Evolutionary conservation across 2,329 filamentous ascomycete species (phyloP).

Genomic region (Onygena corvina): DNA sequence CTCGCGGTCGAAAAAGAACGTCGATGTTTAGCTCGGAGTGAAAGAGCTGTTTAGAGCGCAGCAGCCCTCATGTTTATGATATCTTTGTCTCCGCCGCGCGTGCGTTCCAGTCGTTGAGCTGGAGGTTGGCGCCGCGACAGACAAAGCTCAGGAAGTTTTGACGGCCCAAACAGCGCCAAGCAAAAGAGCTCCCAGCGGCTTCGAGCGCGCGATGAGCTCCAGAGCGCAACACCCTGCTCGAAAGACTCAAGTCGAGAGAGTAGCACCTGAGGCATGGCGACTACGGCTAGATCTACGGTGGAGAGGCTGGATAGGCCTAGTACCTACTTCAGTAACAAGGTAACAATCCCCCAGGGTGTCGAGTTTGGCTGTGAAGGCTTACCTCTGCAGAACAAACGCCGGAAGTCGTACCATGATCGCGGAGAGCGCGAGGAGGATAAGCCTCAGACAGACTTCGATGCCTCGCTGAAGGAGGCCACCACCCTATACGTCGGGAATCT

Average conservation of each 20-base stretch:
- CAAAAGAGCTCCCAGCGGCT: not conserved
- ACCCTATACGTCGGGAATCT: conserved; percentile 97
- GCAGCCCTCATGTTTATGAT: not conserved
- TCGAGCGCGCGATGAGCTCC: not conserved
- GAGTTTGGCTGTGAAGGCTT: not conserved
- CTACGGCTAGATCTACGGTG: conserved; percentile 48
- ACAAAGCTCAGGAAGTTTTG: not conserved
- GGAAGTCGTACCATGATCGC: conserved; percentile 49
- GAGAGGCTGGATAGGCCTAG: conserved; percentile 89
- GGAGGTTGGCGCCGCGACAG: too few relatives aligned
- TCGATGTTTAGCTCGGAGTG: not conserved
- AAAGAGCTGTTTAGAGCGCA: not conserved
- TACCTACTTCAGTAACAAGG: conserved; percentile 79
- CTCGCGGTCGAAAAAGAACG: not conserved
- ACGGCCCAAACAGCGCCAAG: not conserved
- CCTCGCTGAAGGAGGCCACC: conserved; percentile 73
- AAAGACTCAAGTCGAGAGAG: not conserved
- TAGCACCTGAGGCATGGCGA: not conserved
- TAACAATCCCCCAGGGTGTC: conserved; percentile 28
- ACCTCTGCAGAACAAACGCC: conserved; percentile 53
- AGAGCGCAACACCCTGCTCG: not conserved
- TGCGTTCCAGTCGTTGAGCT: too few relatives aligned
- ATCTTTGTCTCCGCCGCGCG: too few relatives aligned
- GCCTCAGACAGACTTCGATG: conserved; percentile 50
- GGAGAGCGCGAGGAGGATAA: conserved; percentile 46